These are phyloP conservation scores for Phellopilus nigrolimitatus DNA, from an alignment of 1,284 basidiomycete genomes.

Conservation along the genomic window DNA sequence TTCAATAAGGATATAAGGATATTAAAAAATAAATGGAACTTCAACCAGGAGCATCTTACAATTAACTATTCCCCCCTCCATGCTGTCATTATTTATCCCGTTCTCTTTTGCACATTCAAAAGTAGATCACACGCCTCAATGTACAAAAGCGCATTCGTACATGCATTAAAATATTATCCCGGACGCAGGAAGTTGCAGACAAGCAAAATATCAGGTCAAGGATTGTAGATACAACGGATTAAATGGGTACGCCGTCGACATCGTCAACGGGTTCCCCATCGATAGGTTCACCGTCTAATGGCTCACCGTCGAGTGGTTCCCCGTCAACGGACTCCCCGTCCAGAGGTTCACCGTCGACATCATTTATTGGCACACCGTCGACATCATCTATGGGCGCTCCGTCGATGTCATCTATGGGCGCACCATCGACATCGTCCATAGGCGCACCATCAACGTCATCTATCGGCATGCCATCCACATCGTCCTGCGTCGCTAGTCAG, in stretches of 20 bases:
- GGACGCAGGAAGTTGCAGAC: too few relatives aligned
- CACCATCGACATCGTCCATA: conserved; percentile 33
- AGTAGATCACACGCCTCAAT: not conserved
- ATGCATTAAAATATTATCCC: too few relatives aligned
- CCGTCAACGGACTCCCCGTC: too few relatives aligned
- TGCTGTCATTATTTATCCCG: too few relatives aligned
- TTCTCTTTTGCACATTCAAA: too few relatives aligned
- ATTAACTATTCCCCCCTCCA: too few relatives aligned
- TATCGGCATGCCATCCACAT: conserved; percentile 37
- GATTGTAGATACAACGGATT: conserved; percentile 28
- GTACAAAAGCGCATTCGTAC: too few relatives aligned
- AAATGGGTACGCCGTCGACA: conserved; percentile 34
- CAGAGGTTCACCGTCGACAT: conserved; percentile 29
- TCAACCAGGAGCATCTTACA: too few relatives aligned
- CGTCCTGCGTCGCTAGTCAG: conserved; percentile 38
- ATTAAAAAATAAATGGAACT: conserved; percentile 6
- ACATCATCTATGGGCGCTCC: conserved; percentile 34
- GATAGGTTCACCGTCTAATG: conserved; percentile 21
- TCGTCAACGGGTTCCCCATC: conserved; percentile 22
- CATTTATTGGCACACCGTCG: conserved; percentile 38
- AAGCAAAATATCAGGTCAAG: not conserved
- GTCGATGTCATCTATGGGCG: conserved; percentile 39
- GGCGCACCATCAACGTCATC: conserved; percentile 37
- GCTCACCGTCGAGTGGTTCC: conserved; percentile 30
- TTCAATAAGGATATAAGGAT: not conserved